These are phyloP conservation scores for Kodamaea hsintzibuensis DNA, from an alignment of 805 yeast species.

Conservation along the genomic window DNA sequence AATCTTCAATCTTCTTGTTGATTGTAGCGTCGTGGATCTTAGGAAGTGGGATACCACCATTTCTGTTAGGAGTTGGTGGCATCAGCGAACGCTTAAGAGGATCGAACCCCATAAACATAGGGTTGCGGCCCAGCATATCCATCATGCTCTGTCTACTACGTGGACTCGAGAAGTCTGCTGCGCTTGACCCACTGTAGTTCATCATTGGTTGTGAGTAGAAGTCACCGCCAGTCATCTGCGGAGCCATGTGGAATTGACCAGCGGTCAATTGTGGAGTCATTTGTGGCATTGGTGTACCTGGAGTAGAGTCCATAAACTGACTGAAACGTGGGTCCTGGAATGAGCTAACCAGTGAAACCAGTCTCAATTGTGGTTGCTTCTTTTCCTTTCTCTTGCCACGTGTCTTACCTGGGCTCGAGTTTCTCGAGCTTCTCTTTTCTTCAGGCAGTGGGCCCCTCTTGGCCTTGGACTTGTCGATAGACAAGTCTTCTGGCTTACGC, in stretches of 20 bases:
- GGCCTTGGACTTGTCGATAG: background rate
- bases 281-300: background rate
- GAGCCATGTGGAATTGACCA: background rate
- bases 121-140: constrained; percentile 1
- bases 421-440: constrained; percentile 2
- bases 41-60: constrained; percentile 10
- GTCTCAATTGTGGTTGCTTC: constrained; percentile 6
- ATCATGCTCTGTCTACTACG: constrained; percentile 20
- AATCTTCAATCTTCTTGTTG: constrained; percentile 34
- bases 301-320: background rate
- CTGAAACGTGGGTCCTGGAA: constrained; percentile 8
- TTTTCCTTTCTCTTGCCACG: constrained; percentile 8
- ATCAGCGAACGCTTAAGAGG: constrained; percentile 1
- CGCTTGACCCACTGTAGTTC: constrained; percentile 14
- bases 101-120: constrained; percentile 5
- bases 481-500: constrained; percentile 8
- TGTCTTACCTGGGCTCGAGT: constrained; percentile 2
- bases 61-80: background rate
- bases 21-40: constrained; percentile 26
- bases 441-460: constrained; percentile 1
- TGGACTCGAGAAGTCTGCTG: constrained; percentile 7
- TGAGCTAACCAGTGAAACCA: constrained; percentile 6
- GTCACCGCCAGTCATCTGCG: background rate
- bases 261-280: background rate
- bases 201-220: constrained; percentile 18